Conservation (phyloP, 2,329 filamentous ascomycete species). For the Botrytis medusae region DNA sequence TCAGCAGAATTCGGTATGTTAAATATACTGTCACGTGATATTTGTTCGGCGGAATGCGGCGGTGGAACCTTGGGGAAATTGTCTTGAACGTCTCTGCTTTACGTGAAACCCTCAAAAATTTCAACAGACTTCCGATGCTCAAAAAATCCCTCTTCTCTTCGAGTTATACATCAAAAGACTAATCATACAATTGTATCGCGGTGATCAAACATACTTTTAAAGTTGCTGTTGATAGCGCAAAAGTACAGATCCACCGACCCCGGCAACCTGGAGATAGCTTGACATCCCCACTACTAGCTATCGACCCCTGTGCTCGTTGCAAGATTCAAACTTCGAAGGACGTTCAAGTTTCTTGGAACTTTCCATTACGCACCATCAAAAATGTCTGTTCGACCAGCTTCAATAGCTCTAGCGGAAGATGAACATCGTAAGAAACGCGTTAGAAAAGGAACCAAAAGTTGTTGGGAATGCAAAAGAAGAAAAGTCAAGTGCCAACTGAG, state of each 20-base stretch:
- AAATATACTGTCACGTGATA: background rate
- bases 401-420: slow-evolving; percentile 22
- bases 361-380: background rate
- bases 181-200: background rate
- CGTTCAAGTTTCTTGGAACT: background rate
- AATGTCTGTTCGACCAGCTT: slow-evolving; percentile 18
- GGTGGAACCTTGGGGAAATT: background rate
- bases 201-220: background rate
- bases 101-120: background rate
- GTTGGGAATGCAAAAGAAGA: slow-evolving; percentile 56
- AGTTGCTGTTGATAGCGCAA: background rate
- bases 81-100: background rate
- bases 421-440: slow-evolving; percentile 37
- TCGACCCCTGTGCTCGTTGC: background rate
- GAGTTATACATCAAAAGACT: background rate
- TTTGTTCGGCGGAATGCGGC: background rate
- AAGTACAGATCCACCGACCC: background rate
- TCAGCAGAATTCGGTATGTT: background rate
- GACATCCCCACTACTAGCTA: background rate
- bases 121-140: background rate
- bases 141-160: background rate
- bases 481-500: slow-evolving; percentile 53
- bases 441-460: slow-evolving; percentile 55
- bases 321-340: background rate
- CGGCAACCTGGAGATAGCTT: background rate